phyloP scores from a whole-genome alignment of 768 basidiomycete genomes.

The Termitomyces sp. region DNA sequence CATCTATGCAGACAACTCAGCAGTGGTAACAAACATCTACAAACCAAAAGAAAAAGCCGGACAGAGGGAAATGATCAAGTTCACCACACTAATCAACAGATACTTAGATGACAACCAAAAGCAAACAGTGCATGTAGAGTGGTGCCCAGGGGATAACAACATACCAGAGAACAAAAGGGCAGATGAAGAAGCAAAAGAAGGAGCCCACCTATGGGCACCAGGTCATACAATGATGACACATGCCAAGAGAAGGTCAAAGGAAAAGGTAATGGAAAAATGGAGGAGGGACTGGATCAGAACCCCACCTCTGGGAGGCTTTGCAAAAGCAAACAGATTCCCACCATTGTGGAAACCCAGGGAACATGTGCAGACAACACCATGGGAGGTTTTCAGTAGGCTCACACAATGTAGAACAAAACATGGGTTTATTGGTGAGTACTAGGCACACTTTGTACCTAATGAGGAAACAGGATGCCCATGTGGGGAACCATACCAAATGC shows the following conservation, averaged over 20 bases:
- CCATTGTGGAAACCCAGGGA: background rate
- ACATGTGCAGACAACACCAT: background rate
- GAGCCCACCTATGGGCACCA: background rate
- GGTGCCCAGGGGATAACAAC: background rate
- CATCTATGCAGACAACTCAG: background rate
- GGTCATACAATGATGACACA: background rate
- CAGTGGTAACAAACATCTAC: background rate
- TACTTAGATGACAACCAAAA: background rate
- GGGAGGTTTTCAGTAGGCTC: slow-evolving; percentile 16
- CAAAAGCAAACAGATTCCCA: background rate
- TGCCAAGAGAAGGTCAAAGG: background rate
- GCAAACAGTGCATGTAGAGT: background rate
- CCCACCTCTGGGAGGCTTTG: background rate
- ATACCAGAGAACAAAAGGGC: background rate
- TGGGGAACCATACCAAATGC: too few relatives aligned
- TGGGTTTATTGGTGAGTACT: too few relatives aligned
- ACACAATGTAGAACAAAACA: slow-evolving; percentile 10
- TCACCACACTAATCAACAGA: background rate
- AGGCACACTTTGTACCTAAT: too few relatives aligned
- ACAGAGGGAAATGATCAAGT: background rate
- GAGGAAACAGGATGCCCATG: too few relatives aligned
- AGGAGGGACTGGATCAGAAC: background rate
- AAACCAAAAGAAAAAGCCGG: background rate
- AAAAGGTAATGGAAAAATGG: background rate
- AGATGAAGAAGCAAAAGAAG: background rate